Base-by-base conservation (phyloP, 2,329 filamentous ascomycete species). In the Penicillium sp. region DNA sequence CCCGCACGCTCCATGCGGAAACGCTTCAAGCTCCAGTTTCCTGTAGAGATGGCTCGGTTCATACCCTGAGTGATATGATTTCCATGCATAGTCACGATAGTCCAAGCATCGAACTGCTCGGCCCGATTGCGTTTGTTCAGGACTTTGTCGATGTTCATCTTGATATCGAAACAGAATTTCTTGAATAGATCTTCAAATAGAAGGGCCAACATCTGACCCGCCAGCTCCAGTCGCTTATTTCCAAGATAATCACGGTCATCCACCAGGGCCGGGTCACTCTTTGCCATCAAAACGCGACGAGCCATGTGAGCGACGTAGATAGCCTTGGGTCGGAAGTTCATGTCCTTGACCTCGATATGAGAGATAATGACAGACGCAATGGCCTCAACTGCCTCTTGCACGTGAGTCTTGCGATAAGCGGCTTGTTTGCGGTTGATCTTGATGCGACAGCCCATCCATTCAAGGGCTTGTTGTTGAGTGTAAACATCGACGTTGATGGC, bases 181-280 rank as follows among this genome's bases (percentile, higher is more conserved):
- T 99, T 99, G 85, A 99, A 99, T 59, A 97, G 78, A 81, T 99
- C 96, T 75, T 99, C 96, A 66, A 99, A 99, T 0, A 99, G 82
- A 1, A 99, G 82, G 3, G 94, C 93, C 60, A 99, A 79, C 72
- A 99, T 87, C 76, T 97, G 94, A 0, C 94, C 94, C 53, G 96
- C 96, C 76, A 99, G 76, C 75, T 99, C 94, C 43, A 99, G 81
- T 59, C 94, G 87, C 78, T 99, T 99, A 78, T 99, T 99, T 64
- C 94, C 94, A 31, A 99, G 92, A 70, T 97, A 99, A 77, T 99
- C 96, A 71, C 94, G 86, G 73, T 99, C 94, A 67, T 99, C 94
- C 2, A 99, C 91, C 53, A 97, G 81, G 56, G 89, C 91, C 1
- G 90, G 85, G 70, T 99, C 91, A 59, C 94, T 89, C 70, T 92